Base-by-base conservation (phyloP, 2,329 filamentous ascomycete genomes). In the Penicillium griseofulvum region DNA sequence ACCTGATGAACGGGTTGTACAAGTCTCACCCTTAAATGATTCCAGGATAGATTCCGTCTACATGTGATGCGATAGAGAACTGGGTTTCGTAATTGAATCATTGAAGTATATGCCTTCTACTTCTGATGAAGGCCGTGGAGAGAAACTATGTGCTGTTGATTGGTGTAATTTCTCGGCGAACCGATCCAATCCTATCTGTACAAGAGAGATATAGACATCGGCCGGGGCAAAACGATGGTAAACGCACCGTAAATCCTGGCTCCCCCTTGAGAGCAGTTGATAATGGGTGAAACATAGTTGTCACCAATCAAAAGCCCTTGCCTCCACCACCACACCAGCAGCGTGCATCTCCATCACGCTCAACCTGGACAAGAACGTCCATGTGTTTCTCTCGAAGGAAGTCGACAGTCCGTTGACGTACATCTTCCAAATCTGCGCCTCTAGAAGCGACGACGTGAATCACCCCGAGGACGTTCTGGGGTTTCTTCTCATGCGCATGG, bases 331-430 rank as follows among this genome's bases (percentile, higher is more conserved):
- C 81, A 68, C 84, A 87, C 84, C 84, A 87, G 66, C 84, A 87
- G 54, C 78, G 74, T 5, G 76, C 77, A 48, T 96, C 90, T 0
- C 89, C 90, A 67, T 96, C 91, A 44, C 87, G 80, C 74, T 97
- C 93, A 1, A 96, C 89, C 73, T 97, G 93, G 5, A 97, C 83
- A 26, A 95, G 86, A 12, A 91, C 84, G 66, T 96, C 87, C 75
- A 97, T 88, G 39, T 86, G 84, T 61, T 88, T 83, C 49, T 83
- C 83, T 8, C 81, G 76, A 22, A 96, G 78, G 63, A 91, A 94
- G 41, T 84, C 81, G 42, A 82, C 79, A 0, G 92, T 88, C n/a
- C 91, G 81, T 56, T 90, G 84, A 48, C 90, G 81, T 6, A 97
- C 90, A 59, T 97, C 92, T 65, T 96, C 90, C 52, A 92, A 70